Base-by-base conservation (phyloP, 2,329 filamentous ascomycete genomes). In the Stenocarpella maydis region DNA sequence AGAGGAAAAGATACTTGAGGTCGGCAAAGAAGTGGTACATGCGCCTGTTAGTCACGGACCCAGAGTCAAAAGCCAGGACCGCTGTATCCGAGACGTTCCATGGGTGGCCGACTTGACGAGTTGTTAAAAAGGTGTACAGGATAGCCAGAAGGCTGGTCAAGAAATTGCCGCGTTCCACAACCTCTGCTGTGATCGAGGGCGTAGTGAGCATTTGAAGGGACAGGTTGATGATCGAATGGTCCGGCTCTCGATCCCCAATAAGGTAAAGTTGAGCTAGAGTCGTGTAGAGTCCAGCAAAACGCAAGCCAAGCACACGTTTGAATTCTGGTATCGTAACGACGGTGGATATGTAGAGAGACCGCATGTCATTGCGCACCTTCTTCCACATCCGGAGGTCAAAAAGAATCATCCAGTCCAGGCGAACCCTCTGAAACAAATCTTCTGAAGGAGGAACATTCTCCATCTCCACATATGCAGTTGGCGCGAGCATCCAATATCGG, bases 21-120 rank as follows among this genome's bases (percentile, higher is more conserved):
- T 99, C 96, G 70, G 95, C 87, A 81, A 98, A 99, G 83, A 99
- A 99, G 79, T 98, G 96, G 76, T 98, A 98, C 86, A 99, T 94
- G 41, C 96, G 90, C 58, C 96, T 87, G 78, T 99, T 99, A 0
- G 95, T 97, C 19, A 98, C 94, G 1, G 95, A 96, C 1, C 96
- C 96, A 41, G 94, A 92, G 78, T 99, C 96, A 75, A 98, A 97
- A 0, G 94, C 94, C 58, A 99, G 85, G 1, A 94, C 94, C 2
- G 94, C 95, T 74, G 90, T 91, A 0, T 93, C 91, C 68, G 94
- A 91, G 50, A 98, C 92, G 73, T 97, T 92, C 82, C 93, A 92
- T 0, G 96, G 95, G 78, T 97, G 95, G 1, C 95, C 95, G 47
- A 99, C 96, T 84, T 99, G 96, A 64, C 97, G 88, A 6, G 94